Base-by-base conservation (phyloP, 2,329 filamentous ascomycete species). In the Pseudopyricularia cyperi region DNA sequence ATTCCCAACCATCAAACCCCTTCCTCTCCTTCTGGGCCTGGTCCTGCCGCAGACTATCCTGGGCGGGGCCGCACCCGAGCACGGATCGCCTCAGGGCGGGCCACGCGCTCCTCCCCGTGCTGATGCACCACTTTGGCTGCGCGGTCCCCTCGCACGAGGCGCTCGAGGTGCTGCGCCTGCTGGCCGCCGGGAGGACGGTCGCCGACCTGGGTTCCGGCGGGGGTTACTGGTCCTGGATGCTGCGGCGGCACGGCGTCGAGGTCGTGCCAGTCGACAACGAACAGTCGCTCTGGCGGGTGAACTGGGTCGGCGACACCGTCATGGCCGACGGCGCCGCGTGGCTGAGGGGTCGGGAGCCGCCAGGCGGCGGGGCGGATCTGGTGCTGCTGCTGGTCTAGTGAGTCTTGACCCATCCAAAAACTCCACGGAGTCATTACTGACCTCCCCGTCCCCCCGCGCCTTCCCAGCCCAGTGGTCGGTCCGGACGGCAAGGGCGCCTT, bases 61-160 rank as follows among this genome's bases (percentile, higher is more conserved):
- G 82, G 81, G 75, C 74, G 49, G 81, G 83, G 1, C 80, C 83
- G 3, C 67, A 75, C 61, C 65, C 69, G 14, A 66, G 67, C 34
- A 77, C 81, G 3, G 71, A 70, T 15, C 35, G 30, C 17, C 9
- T 42, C 46, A 35, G 15, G 66, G 71, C 26, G 73, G 77, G 75
- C 49, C 85, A 89, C 65, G 83, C 85, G 58, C 71, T 87, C 7
- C 72, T 89, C 8, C 85, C 85, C 2, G 71, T 89, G 17, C 72
- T 88, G 52, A 89, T 88, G 74, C 85, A 89, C 66, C 85, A 89
- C 65, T 89, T 89, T 63, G 84, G 84, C 50, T 89, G 85, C 66
- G 77, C 78, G 1, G 80, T 80, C 19, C 85, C 85, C 0, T 79
- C 76, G 9, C 83, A 84, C 63, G 82, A 87, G 58, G 72, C 77